Conservation (phyloP, 2,329 filamentous ascomycete genomes). For the Scytalidium sp. region DNA sequence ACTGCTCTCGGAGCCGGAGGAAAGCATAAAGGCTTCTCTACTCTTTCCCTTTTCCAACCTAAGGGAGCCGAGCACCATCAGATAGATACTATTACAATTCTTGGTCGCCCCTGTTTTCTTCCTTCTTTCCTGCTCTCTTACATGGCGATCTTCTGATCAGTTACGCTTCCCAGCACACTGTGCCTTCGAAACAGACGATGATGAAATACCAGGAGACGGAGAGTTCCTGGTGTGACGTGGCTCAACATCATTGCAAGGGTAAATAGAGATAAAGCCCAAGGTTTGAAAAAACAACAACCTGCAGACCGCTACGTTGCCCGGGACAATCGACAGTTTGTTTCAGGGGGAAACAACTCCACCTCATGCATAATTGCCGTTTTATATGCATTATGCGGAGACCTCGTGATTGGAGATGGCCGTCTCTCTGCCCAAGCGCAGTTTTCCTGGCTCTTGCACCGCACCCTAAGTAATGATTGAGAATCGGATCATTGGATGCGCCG, state of each 20-base stretch:
- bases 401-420: not conserved
- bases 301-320: not conserved
- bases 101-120: not conserved
- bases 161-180: too few relatives aligned
- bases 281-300: not conserved
- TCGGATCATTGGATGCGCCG: too few relatives aligned
- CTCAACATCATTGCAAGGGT: not conserved
- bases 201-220: not conserved
- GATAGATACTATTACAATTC: not conserved
- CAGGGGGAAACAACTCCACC: not conserved
- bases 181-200: conserved; percentile 64
- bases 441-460: too few relatives aligned
- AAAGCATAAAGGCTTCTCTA: too few relatives aligned
- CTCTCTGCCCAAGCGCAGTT: not conserved
- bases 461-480: too few relatives aligned
- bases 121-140: too few relatives aligned
- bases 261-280: not conserved
- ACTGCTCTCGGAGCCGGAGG: too few relatives aligned
- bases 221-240: not conserved
- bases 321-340: not conserved
- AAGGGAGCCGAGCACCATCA: not conserved
- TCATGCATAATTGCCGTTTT: not conserved
- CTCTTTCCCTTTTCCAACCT: not conserved
- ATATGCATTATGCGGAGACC: not conserved
- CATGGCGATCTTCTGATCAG: not conserved